Conservation (phyloP, 2,329 filamentous ascomycete species). For the Cladophialophora carrionii region DNA sequence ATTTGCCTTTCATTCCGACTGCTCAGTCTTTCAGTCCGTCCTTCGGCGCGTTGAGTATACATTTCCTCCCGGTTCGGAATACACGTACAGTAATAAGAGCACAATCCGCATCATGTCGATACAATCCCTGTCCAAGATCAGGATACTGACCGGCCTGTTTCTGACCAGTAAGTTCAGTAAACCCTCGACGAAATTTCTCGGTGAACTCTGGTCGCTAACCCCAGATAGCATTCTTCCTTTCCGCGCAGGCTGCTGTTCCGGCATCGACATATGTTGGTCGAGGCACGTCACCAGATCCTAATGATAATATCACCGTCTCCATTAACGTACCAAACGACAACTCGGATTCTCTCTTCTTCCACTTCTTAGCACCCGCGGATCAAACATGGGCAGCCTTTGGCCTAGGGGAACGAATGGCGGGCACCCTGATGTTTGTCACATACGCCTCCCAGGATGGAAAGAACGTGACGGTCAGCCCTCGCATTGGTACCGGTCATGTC, state of each 20-base stretch:
- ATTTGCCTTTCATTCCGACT: slow-evolving; percentile 3
- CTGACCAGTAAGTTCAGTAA: slow-evolving; percentile 24
- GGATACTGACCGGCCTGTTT: slow-evolving; percentile 21
- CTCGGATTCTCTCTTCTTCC: slow-evolving; percentile 37
- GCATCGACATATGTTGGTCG: slow-evolving; percentile 26
- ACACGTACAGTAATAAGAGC: slow-evolving; percentile 12
- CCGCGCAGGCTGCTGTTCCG: slow-evolving; percentile 31
- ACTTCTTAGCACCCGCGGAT: slow-evolving; percentile 35
- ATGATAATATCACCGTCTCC: slow-evolving; percentile 36
- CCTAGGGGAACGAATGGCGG: slow-evolving; percentile 40
- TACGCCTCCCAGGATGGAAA: slow-evolving; percentile 38
- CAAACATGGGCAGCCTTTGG: slow-evolving; percentile 41
- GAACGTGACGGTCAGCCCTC: slow-evolving; percentile 40
- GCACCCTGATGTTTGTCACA: slow-evolving; percentile 41
- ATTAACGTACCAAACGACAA: slow-evolving; percentile 37
- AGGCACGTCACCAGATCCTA: slow-evolving; percentile 25
- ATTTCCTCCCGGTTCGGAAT: not conserved
- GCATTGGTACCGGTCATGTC: slow-evolving; percentile 38
- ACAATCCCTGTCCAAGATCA: slow-evolving; percentile 13
- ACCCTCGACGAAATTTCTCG: not conserved
- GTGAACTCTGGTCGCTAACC: slow-evolving; percentile 3
- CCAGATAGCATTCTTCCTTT: slow-evolving; percentile 22
- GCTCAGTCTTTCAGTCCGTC: not conserved
- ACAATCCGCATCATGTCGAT: slow-evolving; percentile 6
- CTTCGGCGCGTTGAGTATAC: slow-evolving; percentile 1